A percentile compares a stretch with the other conserved stretches of the same genome.
Evolutionary conservation across 192 early-diverging fungal species (phyloP).

Genomic region (Funneliformis mosseae): DNA sequence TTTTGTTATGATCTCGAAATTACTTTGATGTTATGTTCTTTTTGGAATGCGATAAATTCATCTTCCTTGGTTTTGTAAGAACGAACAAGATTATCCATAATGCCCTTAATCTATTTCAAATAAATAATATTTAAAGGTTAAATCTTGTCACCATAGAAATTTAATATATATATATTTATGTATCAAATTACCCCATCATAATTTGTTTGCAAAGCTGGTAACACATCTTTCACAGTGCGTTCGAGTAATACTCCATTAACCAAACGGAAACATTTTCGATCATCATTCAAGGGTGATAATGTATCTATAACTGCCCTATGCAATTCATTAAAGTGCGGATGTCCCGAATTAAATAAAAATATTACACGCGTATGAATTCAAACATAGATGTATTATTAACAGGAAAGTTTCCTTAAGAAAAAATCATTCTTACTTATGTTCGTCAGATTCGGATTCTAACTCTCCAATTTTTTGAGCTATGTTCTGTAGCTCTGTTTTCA

Average conservation of each 20-base stretch:
- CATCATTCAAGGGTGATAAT: conserved; percentile 74
- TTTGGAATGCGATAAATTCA: conserved; percentile 84
- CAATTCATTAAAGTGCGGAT: not conserved
- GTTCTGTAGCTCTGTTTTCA: conserved; percentile 80
- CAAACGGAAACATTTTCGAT: conserved; percentile 91
- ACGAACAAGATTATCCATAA: conserved; percentile 74
- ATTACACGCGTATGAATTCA: not conserved
- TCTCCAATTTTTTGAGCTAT: conserved; percentile 93
- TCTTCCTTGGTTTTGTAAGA: conserved; percentile 90
- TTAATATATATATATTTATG: not conserved
- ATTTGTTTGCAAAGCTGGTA: conserved; percentile 87
- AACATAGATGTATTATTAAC: not conserved
- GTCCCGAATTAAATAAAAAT: not conserved
- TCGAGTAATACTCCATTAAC: conserved; percentile 94
- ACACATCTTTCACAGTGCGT: conserved; percentile 87
- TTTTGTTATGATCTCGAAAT: conserved; percentile 33
- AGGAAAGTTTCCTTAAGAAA: not conserved
- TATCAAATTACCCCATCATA: conserved; percentile 68
- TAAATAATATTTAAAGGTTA: conserved; percentile 11
- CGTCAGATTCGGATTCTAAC: conserved; percentile 89
- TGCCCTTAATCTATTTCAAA: conserved; percentile 69
- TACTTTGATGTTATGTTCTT: conserved; percentile 84
- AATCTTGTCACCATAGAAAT: not conserved
- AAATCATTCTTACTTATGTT: conserved; percentile 73
- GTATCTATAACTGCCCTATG: conserved; percentile 89